Evolutionary conservation across 371 early-diverging fungal genomes (phyloP).

Genomic region (Rhizopus delemar): DNA sequence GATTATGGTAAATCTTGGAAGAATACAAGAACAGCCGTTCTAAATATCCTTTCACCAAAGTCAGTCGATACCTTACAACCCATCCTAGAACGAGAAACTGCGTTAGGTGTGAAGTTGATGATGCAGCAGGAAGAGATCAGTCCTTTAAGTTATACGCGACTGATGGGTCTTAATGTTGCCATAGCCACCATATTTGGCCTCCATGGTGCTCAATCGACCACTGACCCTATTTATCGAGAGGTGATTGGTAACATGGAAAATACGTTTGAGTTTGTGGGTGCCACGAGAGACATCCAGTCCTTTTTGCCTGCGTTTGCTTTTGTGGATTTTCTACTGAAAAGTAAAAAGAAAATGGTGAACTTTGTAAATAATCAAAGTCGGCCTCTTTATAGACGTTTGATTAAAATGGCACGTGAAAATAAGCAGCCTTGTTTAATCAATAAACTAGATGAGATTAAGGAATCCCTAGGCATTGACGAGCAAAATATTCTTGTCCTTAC

Average conservation of each 20-base stretch:
- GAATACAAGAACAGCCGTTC: neutral
- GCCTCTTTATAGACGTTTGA: neutral
- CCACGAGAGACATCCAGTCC: neutral
- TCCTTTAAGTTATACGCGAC: slow-evolving; percentile 10
- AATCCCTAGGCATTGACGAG: slow-evolving; percentile 14
- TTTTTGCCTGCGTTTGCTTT: slow-evolving; percentile 17
- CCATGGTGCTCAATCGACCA: neutral
- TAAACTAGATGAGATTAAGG: slow-evolving; percentile 16
- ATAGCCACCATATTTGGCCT: slow-evolving; percentile 9
- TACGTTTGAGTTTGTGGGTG: neutral
- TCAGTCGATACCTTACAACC: neutral
- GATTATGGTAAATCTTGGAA: neutral
- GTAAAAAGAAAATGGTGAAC: neutral
- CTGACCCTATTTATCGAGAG: slow-evolving; percentile 10
- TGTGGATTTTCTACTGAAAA: slow-evolving; percentile 11
- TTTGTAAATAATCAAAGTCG: neutral
- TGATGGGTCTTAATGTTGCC: slow-evolving; percentile 8
- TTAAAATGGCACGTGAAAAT: slow-evolving; percentile 8
- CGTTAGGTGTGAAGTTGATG: slow-evolving; percentile 1
- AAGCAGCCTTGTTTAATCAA: slow-evolving; percentile 9
- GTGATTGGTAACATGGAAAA: slow-evolving; percentile 1
- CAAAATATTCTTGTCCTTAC: slow-evolving; percentile 17
- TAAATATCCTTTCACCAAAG: slow-evolving; percentile 8
- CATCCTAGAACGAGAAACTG: slow-evolving; percentile 9
- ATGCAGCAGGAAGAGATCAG: slow-evolving; percentile 9